Evolutionary conservation across 2,329 filamentous ascomycete species (phyloP), one percentile per base, ranked within the genome.

Genomic region (Cytospora leucostoma): DNA sequence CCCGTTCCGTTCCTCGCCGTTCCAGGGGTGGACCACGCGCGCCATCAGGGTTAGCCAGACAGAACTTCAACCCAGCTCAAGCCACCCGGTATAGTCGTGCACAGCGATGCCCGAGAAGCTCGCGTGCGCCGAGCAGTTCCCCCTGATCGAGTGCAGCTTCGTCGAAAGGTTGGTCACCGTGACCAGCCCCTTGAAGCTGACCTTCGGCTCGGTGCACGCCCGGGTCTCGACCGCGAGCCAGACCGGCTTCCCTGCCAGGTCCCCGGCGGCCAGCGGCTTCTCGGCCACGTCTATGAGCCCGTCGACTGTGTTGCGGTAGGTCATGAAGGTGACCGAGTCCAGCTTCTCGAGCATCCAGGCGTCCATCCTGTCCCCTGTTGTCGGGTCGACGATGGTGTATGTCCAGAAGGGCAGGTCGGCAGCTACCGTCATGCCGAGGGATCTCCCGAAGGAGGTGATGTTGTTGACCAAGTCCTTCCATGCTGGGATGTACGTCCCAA

Each of bases 251-350:
- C 58, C 58, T 5, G 58, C 58, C 12, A 50, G 32, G 32, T 60
- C 47, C 5, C 50, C 58, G 32, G 58, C 58, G 4, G 58, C 19
- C n/a, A 60, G 51, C 8, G 58, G 58, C 38, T 54, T 60, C 37
- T 40, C 58, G 15, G 58, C 58, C 38, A 60, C 58, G 4, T 54
- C 37, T 27, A 60, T 54, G 27, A 60, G 38, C 51, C 54, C 58
- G n/a, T 8, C 10, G 50, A 54, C 58, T 19, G 58, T 54, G 58
- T 60, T 60, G 32, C 58, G 58, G 37, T 60, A 60, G 27, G 58
- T 60, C 58, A 60, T 60, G 50, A 60, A 60, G 58, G 58, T 60
- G 58, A 54, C 51, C n/a, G 58, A 60, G 37, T 60, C 58, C 27
- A 60, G 51, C 13, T 51, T 52, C 4, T 37, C 35, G 27, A 60